Percentiles rank a stretch among this genome's conserved stretches.
Conservation (phyloP, 768 basidiomycete genomes). For the Russula ochroleuca region DNA sequence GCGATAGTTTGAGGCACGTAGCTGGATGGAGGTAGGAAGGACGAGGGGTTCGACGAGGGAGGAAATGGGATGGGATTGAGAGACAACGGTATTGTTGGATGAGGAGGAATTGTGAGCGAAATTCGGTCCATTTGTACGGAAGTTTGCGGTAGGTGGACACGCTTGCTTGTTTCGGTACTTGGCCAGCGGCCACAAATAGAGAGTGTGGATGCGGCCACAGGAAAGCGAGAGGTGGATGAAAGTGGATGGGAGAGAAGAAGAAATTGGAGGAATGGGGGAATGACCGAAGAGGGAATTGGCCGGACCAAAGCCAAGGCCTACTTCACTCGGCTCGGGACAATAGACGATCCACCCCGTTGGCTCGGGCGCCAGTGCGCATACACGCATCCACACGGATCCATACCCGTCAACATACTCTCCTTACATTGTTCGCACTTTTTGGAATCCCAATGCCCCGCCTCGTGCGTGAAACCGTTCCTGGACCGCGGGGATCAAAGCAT, state of each 20-base stretch:
- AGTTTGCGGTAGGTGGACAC: conserved; percentile 5
- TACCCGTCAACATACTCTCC: not conserved
- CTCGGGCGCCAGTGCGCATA: not conserved
- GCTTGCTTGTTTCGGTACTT: not conserved
- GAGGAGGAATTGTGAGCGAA: conserved; percentile 3
- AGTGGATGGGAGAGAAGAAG: not conserved
- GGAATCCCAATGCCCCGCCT: too few relatives aligned
- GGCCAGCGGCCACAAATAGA: not conserved
- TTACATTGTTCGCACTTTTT: too few relatives aligned
- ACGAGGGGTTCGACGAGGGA: not conserved
- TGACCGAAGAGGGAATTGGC: too few relatives aligned
- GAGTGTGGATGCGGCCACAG: conserved; percentile 2
- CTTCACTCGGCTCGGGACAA: conserved; percentile 1
- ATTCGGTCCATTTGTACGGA: conserved; percentile 21
- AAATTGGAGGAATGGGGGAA: not conserved
- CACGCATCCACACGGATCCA: conserved; percentile 22
- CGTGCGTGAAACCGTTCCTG: too few relatives aligned
- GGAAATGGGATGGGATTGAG: not conserved
- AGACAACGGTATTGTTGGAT: conserved; percentile 1
- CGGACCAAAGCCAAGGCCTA: not conserved
- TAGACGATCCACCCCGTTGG: not conserved
- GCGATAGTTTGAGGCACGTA: not conserved
- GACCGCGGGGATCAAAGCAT: too few relatives aligned
- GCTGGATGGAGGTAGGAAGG: not conserved
- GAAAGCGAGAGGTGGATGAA: not conserved